Evolutionary conservation across 2,329 filamentous ascomycete genomes (phyloP), one percentile per base, ranked within the genome.

Genomic region (Hypoxylon rubiginosum): DNA sequence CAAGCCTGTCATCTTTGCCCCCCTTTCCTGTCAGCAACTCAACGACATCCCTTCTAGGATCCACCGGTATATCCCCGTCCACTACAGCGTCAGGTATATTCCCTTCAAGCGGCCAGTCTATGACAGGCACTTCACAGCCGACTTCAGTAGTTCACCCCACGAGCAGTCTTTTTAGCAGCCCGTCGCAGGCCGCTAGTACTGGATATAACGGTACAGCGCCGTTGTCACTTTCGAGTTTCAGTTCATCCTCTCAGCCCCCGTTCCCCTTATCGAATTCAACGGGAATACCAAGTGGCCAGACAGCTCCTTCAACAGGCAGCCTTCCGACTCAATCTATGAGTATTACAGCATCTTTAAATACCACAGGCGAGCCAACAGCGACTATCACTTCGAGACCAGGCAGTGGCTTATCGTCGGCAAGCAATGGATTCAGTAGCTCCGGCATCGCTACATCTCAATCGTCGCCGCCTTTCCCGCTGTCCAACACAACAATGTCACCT

Each of bases 21-120:
- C 71, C 71, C 3, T 71, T 55, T 46, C 67, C 69, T 13, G 48
- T 58, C 11, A 59, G 66, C 1, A 73, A 72, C 39, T 56, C 61
- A n/a, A 69, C 64, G 17, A 8, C 58, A 6, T 53, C 60, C 8
- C 17, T 51, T 28, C 9, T 15, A 19, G 57, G 43, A 9, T 19
- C 59, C 3, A 66, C 43, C 39, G 48, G 56, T 39, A 28, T 45
- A 21, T 3, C 39, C 5, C 34, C 30, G 34, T 60, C 54, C 26
- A 62, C 53, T 11, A 49, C 49, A 19, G 24, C 30, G 6, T 58
- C 59, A 30, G 49, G 39, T 17, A 21, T 43, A 13, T 48, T 36
- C 30, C 13, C 43, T 34, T 34, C 66, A 17, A 54, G 15, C 49
- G 43, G 32, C n/a, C 58, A 59, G 36, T 53, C 53, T 9, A 36